A percentile compares a stretch with the other conserved stretches of the same genome.
Conservation (phyloP, 1,139 yeast species). For the Geotrichum aggregatum region DNA sequence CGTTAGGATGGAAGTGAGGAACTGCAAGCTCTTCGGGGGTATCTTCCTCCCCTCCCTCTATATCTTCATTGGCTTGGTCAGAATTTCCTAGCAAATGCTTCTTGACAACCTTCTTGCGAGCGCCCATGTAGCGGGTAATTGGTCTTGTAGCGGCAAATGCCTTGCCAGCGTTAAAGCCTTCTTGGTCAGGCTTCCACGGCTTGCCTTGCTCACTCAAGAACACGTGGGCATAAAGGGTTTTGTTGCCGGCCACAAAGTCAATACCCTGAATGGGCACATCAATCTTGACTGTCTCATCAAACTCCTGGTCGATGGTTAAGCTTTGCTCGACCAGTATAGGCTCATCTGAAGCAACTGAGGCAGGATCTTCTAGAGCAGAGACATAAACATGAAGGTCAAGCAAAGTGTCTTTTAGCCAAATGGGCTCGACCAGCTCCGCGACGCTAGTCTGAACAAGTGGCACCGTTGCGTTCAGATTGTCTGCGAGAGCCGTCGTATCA, state of each 20-base stretch:
- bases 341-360: neutral
- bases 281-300: slow-evolving; percentile 8
- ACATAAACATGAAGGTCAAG: slow-evolving; percentile 17
- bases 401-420: slow-evolving; percentile 12
- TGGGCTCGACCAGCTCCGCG: slow-evolving; percentile 1
- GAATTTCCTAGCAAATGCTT: slow-evolving; percentile 36
- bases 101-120: slow-evolving; percentile 31
- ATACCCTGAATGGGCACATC: slow-evolving; percentile 14
- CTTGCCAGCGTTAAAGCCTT: slow-evolving; percentile 22
- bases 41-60: slow-evolving; percentile 21
- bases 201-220: slow-evolving; percentile 27
- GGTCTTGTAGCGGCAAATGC: slow-evolving; percentile 28
- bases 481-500: neutral
- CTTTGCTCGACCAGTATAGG: slow-evolving; percentile 6
- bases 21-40: slow-evolving; percentile 26
- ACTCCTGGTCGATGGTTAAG: slow-evolving; percentile 11
- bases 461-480: neutral
- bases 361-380: slow-evolving; percentile 7
- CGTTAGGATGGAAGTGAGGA: slow-evolving; percentile 42
- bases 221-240: slow-evolving; percentile 36
- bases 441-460: neutral
- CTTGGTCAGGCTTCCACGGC: slow-evolving; percentile 21
- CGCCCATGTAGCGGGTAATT: slow-evolving; percentile 31
- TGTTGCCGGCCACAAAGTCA: slow-evolving; percentile 29
- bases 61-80: slow-evolving; percentile 23